A percentile compares a stretch with the other conserved stretches of the same genome.
phyloP scores from a whole-genome alignment of 371 early-diverging fungal genomes.

The Parasitella parasitica region DNA sequence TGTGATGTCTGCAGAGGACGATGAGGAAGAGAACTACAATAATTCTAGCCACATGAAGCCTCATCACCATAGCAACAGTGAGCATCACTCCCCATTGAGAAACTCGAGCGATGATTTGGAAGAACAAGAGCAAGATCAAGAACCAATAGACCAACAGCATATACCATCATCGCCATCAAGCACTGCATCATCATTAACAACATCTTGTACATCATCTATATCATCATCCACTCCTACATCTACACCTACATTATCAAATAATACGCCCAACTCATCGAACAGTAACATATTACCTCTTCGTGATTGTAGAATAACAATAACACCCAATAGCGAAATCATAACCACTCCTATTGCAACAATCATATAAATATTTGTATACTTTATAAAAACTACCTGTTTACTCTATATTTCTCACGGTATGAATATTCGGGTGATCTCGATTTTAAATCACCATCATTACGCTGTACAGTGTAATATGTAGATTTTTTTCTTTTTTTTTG shows the following conservation, averaged over 20 bases:
- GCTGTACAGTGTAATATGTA: not conserved
- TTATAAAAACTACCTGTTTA: not conserved
- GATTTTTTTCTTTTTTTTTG: not conserved
- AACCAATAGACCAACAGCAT: not conserved
- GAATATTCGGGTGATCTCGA: conserved; percentile 9
- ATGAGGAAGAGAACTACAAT: conserved; percentile 23
- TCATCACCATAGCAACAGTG: not conserved
- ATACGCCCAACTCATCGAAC: not conserved
- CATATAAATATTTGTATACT: conserved; percentile 6
- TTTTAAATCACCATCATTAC: not conserved
- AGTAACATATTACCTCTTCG: not conserved
- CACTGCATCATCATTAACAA: not conserved
- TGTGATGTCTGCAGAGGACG: conserved; percentile 47
- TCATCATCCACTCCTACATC: not conserved
- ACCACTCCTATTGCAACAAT: conserved; percentile 16
- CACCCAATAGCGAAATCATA: not conserved
- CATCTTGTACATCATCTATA: not conserved
- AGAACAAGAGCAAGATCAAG: conserved; percentile 11
- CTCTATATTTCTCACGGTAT: conserved; percentile 7
- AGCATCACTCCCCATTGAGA: conserved; percentile 17
- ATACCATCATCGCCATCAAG: conserved; percentile 4
- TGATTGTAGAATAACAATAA: conserved; percentile 15
- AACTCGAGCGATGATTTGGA: conserved; percentile 2
- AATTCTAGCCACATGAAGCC: not conserved
- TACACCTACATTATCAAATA: not conserved